These are phyloP conservation scores for Globisporangium heterothallicum DNA, from an alignment of 352 stramenopile genomes.

Conservation along the genomic window DNA sequence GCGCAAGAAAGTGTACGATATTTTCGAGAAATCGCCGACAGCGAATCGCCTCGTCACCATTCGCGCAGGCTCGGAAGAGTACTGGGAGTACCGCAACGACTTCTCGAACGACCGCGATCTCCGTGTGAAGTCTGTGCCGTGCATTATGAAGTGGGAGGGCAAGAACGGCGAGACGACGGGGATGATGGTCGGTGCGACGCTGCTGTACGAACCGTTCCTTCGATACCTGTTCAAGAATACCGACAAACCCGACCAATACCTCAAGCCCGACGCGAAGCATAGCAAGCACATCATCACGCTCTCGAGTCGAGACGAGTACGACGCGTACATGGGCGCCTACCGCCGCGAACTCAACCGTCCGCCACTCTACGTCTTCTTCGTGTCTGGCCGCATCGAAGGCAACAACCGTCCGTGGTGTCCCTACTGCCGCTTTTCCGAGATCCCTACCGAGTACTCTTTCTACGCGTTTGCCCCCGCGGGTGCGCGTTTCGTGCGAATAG, in stretches of 20 bases:
- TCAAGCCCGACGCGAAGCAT: slow-evolving; percentile 29
- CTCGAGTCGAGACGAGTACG: slow-evolving; percentile 34
- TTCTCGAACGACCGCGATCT: slow-evolving; percentile 57
- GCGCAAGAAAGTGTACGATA: slow-evolving; percentile 41
- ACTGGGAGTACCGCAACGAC: slow-evolving; percentile 47
- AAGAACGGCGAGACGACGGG: slow-evolving; percentile 42
- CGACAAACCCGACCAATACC: slow-evolving; percentile 34
- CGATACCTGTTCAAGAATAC: slow-evolving; percentile 62
- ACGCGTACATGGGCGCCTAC: slow-evolving; percentile 31
- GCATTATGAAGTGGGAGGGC: slow-evolving; percentile 58
- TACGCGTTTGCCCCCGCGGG: slow-evolving; percentile 58
- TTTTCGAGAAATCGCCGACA: slow-evolving; percentile 47
- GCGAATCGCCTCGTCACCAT: slow-evolving; percentile 57
- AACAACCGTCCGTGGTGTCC: slow-evolving; percentile 80
- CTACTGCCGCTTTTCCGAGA: slow-evolving; percentile 73
- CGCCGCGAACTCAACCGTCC: slow-evolving; percentile 22
- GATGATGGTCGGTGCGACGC: slow-evolving; percentile 41
- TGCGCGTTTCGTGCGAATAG: slow-evolving; percentile 50
- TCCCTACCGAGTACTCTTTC: slow-evolving; percentile 69
- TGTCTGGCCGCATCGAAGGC: slow-evolving; percentile 50
- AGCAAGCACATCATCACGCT: slow-evolving; percentile 58
- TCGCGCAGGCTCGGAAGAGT: slow-evolving; percentile 39
- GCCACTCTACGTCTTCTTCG: slow-evolving; percentile 63
- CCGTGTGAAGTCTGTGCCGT: slow-evolving; percentile 54
- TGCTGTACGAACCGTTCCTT: slow-evolving; percentile 50